Conservation (phyloP, 2,329 filamentous ascomycete species). For the Xylaria sp. region DNA sequence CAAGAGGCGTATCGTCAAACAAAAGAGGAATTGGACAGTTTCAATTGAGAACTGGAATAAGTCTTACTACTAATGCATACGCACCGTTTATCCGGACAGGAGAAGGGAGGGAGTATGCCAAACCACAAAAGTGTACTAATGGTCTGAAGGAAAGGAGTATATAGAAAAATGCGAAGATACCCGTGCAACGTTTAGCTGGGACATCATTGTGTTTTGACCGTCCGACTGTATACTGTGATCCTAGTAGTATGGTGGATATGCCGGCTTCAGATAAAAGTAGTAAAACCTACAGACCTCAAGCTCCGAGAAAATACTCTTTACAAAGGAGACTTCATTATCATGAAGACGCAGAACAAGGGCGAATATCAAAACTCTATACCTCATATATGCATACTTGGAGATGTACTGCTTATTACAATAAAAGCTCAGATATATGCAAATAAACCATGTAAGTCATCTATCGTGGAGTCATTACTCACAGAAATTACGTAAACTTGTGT, state of each 20-base stretch:
- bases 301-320: too few relatives aligned
- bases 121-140: slow-evolving; percentile 17
- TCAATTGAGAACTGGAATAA: slow-evolving; percentile 41
- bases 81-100: neutral
- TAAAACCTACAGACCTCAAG: too few relatives aligned
- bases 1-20: slow-evolving; percentile 76
- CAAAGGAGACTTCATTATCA: too few relatives aligned
- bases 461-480: neutral
- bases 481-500: neutral
- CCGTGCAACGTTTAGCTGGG: neutral
- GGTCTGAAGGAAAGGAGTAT: slow-evolving; percentile 3
- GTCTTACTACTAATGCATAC: slow-evolving; percentile 17
- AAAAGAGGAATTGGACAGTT: slow-evolving; percentile 68
- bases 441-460: neutral
- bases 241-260: too few relatives aligned
- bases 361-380: too few relatives aligned
- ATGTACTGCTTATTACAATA: neutral
- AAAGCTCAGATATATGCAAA: neutral
- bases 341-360: too few relatives aligned
- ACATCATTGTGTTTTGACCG: too few relatives aligned
- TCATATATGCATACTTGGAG: neutral
- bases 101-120: neutral
- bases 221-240: too few relatives aligned
- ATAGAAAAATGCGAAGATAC: neutral
- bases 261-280: too few relatives aligned